Evolutionary conservation across 2,329 filamentous ascomycete genomes (phyloP), one percentile per base, ranked within the genome.

Genomic region (Xylaria polymorpha): DNA sequence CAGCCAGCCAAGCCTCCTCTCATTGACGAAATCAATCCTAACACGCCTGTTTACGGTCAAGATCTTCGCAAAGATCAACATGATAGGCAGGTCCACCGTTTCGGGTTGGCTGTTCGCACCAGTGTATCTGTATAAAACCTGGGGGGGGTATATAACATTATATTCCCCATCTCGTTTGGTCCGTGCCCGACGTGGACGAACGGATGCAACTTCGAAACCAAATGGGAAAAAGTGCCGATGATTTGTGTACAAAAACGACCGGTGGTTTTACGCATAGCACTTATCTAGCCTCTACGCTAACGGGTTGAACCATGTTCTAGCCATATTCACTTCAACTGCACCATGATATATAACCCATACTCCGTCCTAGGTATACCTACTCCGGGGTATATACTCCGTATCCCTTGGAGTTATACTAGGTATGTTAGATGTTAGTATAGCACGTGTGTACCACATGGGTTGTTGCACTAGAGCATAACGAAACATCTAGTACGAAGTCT

Each of bases 171-270:
- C 25, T 56, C 51, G 46, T 56, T 63, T 46, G 25, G 37, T n/a
- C 58, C 32, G 8, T 50, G 29, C 44, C 43, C 12, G 10, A 44
- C 18, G 25, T 55, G 60, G 46, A 55, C 58, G n/a, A 61, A 48
- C 43, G 56, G 56, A 61, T 50, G 18, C 44, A 29, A 25, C 44
- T 35, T 15, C 3, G 48, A 41, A 61, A 43, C 59, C n/a, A 43
- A 61, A 53, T 53, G 22, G 59, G 59, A 61, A 61, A 53, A 53
- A 22, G 46, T 32, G 14, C 59, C 59, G 46, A 48, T 37, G 46
- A 37, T 50, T 50, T 61, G 29, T 48, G 58, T 32, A 53, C 22
- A 53, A 50, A 50, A 25, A 61, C 43, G n/a, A 39, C 37, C 44
- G 43, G 58, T 37, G 43, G 58, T 37, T 50, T 58, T 44, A 44